Evolutionary conservation across 805 yeast species (phyloP).

Genomic region (Wickerhamiella alocasiicola): DNA sequence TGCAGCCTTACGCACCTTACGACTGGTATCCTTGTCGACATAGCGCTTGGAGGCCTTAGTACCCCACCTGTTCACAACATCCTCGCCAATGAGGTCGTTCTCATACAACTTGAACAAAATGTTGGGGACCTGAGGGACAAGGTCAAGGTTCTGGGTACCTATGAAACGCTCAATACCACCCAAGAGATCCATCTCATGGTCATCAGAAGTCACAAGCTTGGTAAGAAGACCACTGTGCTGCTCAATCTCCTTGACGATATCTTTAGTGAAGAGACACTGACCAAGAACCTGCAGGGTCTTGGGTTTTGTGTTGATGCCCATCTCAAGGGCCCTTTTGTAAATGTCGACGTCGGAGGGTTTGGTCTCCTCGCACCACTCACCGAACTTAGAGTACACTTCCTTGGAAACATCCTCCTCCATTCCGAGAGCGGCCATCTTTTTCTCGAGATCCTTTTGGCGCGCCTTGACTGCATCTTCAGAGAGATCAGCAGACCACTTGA

Average conservation of each 20-base stretch:
- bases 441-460: constrained; percentile 77
- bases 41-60: constrained; percentile 83
- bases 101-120: constrained; percentile 72
- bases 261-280: constrained; percentile 65
- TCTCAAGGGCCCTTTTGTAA: constrained; percentile 74
- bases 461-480: constrained; percentile 90
- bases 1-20: constrained; percentile 92
- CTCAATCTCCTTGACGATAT: constrained; percentile 57
- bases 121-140: constrained; percentile 66
- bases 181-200: constrained; percentile 72
- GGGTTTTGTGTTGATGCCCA: constrained; percentile 57
- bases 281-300: constrained; percentile 84
- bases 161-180: constrained; percentile 94
- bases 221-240: constrained; percentile 72
- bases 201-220: constrained; percentile 49
- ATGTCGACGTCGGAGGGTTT: constrained; percentile 79
- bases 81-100: constrained; percentile 74
- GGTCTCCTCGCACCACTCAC: constrained; percentile 74
- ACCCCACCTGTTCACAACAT: constrained; percentile 71
- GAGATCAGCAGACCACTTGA: constrained; percentile 96
- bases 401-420: constrained; percentile 33
- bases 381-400: constrained; percentile 56
- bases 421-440: constrained; percentile 27
- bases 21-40: constrained; percentile 81
- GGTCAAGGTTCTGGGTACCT: constrained; percentile 65